Percentiles rank a stretch among this genome's conserved stretches.
These are phyloP conservation scores for Penicillium ucsense DNA, from an alignment of 495 filamentous ascomycete genomes.

Conservation along the genomic window DNA sequence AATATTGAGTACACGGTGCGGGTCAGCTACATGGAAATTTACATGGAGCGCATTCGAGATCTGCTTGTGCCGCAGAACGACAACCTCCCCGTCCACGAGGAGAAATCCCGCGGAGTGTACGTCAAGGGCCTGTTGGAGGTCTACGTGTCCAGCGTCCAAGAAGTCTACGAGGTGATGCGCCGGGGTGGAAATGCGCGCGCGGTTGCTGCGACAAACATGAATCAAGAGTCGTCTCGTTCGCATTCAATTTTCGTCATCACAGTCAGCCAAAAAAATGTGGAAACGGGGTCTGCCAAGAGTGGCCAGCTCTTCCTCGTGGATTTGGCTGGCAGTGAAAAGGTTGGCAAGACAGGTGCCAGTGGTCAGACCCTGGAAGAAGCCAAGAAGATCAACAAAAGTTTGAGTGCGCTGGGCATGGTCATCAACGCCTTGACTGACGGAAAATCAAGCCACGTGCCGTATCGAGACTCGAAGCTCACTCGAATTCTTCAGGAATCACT, in stretches of 20 bases:
- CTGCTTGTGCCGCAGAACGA: slow-evolving; percentile 85
- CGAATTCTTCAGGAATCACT: slow-evolving; percentile 93
- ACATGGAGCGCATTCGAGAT: slow-evolving; percentile 98
- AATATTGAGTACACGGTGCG: slow-evolving; percentile 97
- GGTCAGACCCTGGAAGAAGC: slow-evolving; percentile 97
- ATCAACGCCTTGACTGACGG: slow-evolving; percentile 97
- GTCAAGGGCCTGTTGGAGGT: slow-evolving; percentile 93
- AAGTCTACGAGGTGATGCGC: slow-evolving; percentile 96
- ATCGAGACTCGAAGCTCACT: slow-evolving; percentile 96
- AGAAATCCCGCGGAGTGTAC: slow-evolving; percentile 92
- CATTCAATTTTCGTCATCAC: slow-evolving; percentile 98
- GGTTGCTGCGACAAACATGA: slow-evolving; percentile 99
- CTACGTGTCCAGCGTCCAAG: slow-evolving; percentile 89
- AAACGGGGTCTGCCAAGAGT: slow-evolving; percentile 92
- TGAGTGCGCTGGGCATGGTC: slow-evolving; percentile 96
- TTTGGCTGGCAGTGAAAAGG: slow-evolving; percentile 95
- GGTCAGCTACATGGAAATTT: slow-evolving; percentile 99
- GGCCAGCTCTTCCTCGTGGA: slow-evolving; percentile 95
- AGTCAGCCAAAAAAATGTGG: slow-evolving; percentile 94
- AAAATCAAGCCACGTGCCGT: slow-evolving; percentile 95
- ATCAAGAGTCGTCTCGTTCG: slow-evolving; percentile 95
- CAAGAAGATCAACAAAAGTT: slow-evolving; percentile 99
- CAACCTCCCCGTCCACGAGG: slow-evolving; percentile 93
- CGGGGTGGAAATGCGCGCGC: slow-evolving; percentile 80
- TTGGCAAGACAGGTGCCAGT: slow-evolving; percentile 95